Base-by-base conservation (phyloP, 306 rosid species). In the Biancaea sappan region DNA sequence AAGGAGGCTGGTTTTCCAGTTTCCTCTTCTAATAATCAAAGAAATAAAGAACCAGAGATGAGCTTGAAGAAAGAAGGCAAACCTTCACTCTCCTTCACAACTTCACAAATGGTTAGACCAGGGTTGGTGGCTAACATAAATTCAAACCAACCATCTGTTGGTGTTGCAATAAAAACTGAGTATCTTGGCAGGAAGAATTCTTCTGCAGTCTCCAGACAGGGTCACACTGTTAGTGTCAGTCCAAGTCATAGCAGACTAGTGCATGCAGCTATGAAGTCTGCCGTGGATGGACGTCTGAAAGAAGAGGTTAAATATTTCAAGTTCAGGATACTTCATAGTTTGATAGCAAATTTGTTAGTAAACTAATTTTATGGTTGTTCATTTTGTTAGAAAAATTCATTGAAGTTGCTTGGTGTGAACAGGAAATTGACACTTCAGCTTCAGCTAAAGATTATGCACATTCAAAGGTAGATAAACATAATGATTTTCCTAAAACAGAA, bases 221-320 rank as follows among this genome's bases (percentile, higher is more conserved):
- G 47, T 73, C 77, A 48, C 75, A 61, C 24, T 75, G 69, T 66
- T 46, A 12, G 8, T 31, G 68, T 77, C 32, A 79, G 38, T 38
- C 71, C 71, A 75, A 77, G 83, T 69, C 83, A 73, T 18, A 61
- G 79, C 80, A 83, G 82, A 79, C 69, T 68, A 37, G 83, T 57
- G 44, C 71, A 74, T 69, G 77, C 84, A 52, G 76, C 76, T 69
- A 62, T 71, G 75, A 81, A 77, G 79, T 76, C 77, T 59, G 31
- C 79, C 58, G 69, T 79, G 66, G 77, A 78, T 63, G 80, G 79
- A 54, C 73, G 26, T 74, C 69, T 69, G 22, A 79, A 80, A 60
- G 84, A 84, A 79, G 82, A 90, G 97, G 94, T 92, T 81, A 52
- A 59, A 66, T 60, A 31, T 54, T 34, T 82, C 68, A 62, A 43